Conservation (phyloP, 164 flowering plant species). For the Brasenia schreberi region DNA sequence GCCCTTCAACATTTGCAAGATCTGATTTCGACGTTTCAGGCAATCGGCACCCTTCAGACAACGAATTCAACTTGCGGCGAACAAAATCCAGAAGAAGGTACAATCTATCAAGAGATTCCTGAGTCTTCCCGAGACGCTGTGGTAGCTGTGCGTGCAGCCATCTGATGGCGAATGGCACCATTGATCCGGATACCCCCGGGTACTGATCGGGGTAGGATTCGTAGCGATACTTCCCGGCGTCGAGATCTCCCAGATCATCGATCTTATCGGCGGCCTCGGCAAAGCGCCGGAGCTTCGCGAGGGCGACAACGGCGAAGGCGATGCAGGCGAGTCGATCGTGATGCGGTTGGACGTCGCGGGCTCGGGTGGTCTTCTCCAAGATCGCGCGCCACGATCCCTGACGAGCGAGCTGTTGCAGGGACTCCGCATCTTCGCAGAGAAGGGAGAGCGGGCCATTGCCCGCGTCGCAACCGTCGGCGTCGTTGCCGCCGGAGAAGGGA, state of each 20-base stretch:
- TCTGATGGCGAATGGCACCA: constrained; percentile 84
- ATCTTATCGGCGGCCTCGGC: constrained; percentile 49
- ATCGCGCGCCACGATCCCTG: constrained; percentile 83
- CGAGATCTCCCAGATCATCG: constrained; percentile 43
- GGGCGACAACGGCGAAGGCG: constrained; percentile 50
- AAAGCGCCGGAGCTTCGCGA: constrained; percentile 67
- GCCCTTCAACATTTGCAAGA: background rate
- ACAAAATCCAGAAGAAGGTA: constrained; percentile 50
- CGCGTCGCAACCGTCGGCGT: background rate
- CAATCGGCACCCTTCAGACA: background rate
- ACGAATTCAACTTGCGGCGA: constrained; percentile 13
- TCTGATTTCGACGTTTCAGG: background rate
- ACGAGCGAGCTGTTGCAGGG: constrained; percentile 71
- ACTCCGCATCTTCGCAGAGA: constrained; percentile 37
- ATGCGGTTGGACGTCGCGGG: constrained; percentile 42
- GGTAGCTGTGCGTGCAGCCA: constrained; percentile 67
- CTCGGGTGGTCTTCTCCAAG: constrained; percentile 50
- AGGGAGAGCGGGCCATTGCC: constrained; percentile 5
- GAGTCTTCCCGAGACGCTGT: constrained; percentile 27
- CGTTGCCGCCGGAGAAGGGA: background rate
- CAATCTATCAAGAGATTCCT: constrained; percentile 56
- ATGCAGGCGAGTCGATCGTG: constrained; percentile 69
- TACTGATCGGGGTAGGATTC: constrained; percentile 51
- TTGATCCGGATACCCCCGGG: constrained; percentile 47
- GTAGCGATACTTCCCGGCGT: constrained; percentile 31